A percentile compares a stretch with the other conserved stretches of the same genome.
These are phyloP conservation scores for Hyphopichia burtonii DNA, from an alignment of 1,139 yeast species.

Conservation along the genomic window DNA sequence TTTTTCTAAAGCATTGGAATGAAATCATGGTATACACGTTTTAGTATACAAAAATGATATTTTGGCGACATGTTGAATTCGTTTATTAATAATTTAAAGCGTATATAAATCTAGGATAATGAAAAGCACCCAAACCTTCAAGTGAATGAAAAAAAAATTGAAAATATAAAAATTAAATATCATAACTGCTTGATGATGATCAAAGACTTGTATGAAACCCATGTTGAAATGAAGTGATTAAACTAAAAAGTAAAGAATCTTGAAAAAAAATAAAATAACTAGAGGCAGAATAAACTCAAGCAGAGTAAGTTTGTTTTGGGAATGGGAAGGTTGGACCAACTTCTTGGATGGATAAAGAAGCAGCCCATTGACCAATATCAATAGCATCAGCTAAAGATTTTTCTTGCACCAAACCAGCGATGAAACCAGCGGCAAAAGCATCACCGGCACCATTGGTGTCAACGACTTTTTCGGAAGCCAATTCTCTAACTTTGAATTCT, in stretches of 20 bases:
- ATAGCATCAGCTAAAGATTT: slow-evolving; percentile 61
- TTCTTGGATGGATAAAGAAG: slow-evolving; percentile 85
- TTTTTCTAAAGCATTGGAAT: too few species aligned
- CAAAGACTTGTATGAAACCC: slow-evolving; percentile 6
- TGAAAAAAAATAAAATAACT: not conserved
- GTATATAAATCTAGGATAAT: slow-evolving; percentile 1
- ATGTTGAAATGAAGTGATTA: slow-evolving; percentile 14
- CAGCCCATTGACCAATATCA: slow-evolving; percentile 96
- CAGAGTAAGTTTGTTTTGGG: slow-evolving; percentile 62
- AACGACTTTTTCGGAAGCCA: slow-evolving; percentile 63
- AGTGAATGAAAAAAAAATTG: not conserved
- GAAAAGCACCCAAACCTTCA: not conserved
- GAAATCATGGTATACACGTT: too few species aligned
- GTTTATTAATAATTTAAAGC: slow-evolving; percentile 4
- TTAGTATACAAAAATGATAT: not conserved
- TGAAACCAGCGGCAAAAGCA: slow-evolving; percentile 97
- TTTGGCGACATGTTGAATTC: slow-evolving; percentile 11
- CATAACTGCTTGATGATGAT: slow-evolving; percentile 1
- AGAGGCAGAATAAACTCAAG: slow-evolving; percentile 10
- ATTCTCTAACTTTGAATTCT: slow-evolving; percentile 66
- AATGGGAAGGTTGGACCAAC: slow-evolving; percentile 93
- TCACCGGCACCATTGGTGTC: slow-evolving; percentile 99
- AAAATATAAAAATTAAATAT: not conserved
- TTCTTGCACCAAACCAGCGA: slow-evolving; percentile 83
- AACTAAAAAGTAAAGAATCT: not conserved